A percentile compares a stretch with the other conserved stretches of the same genome.
phyloP scores from a whole-genome alignment of 495 filamentous ascomycete species.

The Aspergillus incahuasiensis region DNA sequence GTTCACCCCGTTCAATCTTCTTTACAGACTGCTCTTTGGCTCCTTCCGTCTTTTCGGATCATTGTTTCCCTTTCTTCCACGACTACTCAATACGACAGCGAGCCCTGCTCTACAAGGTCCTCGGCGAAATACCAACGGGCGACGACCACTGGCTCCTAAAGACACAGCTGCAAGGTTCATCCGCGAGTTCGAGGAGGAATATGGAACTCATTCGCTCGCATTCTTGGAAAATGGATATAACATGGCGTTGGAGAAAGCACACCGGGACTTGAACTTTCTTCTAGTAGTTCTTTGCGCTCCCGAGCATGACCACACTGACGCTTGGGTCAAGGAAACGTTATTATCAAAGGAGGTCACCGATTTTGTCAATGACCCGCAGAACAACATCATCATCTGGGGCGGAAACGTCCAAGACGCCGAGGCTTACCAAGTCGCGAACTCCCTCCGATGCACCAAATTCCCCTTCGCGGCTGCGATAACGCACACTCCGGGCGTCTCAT shows the following conservation, averaged over 20 bases:
- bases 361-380: slow-evolving; percentile 65
- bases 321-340: slow-evolving; percentile 80
- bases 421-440: slow-evolving; percentile 81
- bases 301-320: slow-evolving; percentile 85
- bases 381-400: slow-evolving; percentile 83
- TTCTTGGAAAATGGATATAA: slow-evolving; percentile 87
- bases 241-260: slow-evolving; percentile 80
- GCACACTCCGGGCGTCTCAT: slow-evolving; percentile 75
- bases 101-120: slow-evolving; percentile 47
- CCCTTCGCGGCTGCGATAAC: slow-evolving; percentile 81
- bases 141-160: slow-evolving; percentile 69
- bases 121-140: slow-evolving; percentile 60
- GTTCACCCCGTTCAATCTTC: slow-evolving; percentile 74
- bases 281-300: slow-evolving; percentile 80
- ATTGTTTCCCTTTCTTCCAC: slow-evolving; percentile 80
- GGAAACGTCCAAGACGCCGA: slow-evolving; percentile 90
- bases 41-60: slow-evolving; percentile 62
- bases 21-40: slow-evolving; percentile 62
- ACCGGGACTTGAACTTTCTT: slow-evolving; percentile 85
- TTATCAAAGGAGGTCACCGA: slow-evolving; percentile 65
- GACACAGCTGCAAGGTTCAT: slow-evolving; percentile 87
- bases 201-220: slow-evolving; percentile 61
- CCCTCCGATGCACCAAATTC: slow-evolving; percentile 81
- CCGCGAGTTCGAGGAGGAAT: slow-evolving; percentile 91
- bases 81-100: slow-evolving; percentile 50